Conservation (phyloP, 768 basidiomycete genomes). For the Macrolepiota fuliginosa region DNA sequence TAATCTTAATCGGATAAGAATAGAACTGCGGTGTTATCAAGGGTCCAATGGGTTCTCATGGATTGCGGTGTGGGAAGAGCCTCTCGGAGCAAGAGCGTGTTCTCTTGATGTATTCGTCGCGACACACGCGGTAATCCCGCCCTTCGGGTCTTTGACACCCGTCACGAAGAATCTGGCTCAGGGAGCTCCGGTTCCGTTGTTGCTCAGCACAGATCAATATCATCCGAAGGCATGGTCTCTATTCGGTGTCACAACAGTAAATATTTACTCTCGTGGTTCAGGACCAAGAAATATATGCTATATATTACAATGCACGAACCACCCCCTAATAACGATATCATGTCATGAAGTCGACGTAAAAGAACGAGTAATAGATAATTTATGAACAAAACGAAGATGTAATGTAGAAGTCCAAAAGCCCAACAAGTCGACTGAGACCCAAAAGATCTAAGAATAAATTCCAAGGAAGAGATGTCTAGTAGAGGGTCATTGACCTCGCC, state of each 20-base stretch:
- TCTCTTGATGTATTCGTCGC: background rate
- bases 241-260: too few relatives aligned
- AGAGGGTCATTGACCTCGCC: conserved; percentile 10
- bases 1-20: background rate
- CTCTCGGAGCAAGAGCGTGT: background rate
- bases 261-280: too few relatives aligned
- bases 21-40: background rate
- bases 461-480: background rate
- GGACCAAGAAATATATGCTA: background rate
- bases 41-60: background rate
- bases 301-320: background rate
- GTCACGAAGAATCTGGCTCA: too few relatives aligned
- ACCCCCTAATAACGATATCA: background rate
- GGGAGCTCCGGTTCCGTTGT: too few relatives aligned
- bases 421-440: background rate
- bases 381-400: background rate
- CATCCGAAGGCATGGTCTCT: too few relatives aligned
- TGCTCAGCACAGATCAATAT: too few relatives aligned
- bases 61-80: background rate
- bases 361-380: conserved; percentile 6
- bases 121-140: too few relatives aligned
- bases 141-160: too few relatives aligned
- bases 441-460: background rate
- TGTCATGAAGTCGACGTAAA: background rate
- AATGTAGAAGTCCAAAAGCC: conserved; percentile 1